Conservation (phyloP, 2,329 filamentous ascomycete species). For the Fusarium incarnatum region DNA sequence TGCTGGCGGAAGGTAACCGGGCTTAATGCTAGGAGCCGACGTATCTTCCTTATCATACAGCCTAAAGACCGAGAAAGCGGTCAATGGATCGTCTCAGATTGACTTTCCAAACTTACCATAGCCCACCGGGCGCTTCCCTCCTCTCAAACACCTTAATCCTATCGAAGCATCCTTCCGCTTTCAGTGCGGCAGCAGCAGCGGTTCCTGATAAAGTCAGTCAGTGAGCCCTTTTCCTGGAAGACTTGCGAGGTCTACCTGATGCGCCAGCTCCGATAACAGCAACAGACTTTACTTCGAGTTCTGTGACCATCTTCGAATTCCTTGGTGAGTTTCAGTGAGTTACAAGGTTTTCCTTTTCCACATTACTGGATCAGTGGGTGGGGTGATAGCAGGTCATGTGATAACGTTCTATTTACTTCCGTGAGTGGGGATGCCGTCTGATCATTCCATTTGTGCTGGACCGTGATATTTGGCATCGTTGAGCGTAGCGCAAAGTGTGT, state of each 20-base stretch:
- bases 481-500: too few species aligned
- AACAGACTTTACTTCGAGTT: neutral
- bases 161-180: neutral
- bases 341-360: neutral
- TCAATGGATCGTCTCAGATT: neutral
- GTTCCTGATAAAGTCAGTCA: neutral
- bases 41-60: neutral
- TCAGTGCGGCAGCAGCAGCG: neutral
- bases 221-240: neutral
- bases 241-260: neutral
- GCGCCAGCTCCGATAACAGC: neutral
- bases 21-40: rapidly evolving
- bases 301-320: neutral
- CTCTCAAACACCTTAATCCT: neutral
- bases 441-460: too few species aligned
- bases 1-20: neutral
- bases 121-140: neutral
- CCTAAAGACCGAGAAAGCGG: neutral
- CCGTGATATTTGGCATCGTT: too few species aligned
- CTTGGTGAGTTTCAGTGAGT: too few species aligned
- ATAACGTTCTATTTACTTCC: too few species aligned
- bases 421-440: too few species aligned
- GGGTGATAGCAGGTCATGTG: neutral
- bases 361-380: neutral
- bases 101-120: neutral